Conservation (phyloP, 257 asterid species). For the Przewalskia tangutica region DNA sequence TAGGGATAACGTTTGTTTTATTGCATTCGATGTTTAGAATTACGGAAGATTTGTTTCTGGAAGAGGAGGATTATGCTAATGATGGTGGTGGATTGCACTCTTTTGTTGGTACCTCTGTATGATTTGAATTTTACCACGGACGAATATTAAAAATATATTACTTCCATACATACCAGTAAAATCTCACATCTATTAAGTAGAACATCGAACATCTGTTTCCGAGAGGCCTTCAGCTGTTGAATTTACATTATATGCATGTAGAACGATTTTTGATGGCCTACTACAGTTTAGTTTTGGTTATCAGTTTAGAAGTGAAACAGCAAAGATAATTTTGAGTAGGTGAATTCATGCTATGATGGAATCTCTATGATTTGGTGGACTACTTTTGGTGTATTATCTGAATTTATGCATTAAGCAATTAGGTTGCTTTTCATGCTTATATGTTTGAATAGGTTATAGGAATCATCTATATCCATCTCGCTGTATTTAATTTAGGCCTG, state of each 20-base stretch:
- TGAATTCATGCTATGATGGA: not conserved
- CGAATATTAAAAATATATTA: too few relatives aligned
- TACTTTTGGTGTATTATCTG: not conserved
- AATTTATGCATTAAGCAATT: not conserved
- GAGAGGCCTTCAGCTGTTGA: too few relatives aligned
- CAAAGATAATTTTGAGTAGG: not conserved
- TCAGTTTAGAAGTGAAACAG: not conserved
- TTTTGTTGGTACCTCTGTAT: conserved; percentile 28
- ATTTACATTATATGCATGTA: not conserved
- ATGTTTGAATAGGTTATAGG: not conserved
- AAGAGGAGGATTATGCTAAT: conserved; percentile 39
- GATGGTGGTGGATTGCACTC: conserved; percentile 46
- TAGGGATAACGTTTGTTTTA: conserved; percentile 28
- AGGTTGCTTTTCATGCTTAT: not conserved
- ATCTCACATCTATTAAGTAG: too few relatives aligned
- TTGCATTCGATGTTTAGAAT: conserved; percentile 54
- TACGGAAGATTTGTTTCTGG: conserved; percentile 57
- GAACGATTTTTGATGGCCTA: not conserved
- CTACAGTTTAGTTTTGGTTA: not conserved
- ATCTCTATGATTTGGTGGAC: not conserved
- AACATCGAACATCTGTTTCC: too few relatives aligned
- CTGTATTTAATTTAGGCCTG: not conserved
- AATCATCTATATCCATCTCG: not conserved
- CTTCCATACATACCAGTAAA: too few relatives aligned
- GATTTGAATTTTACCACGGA: not conserved